Evolutionary conservation across 2,329 filamentous ascomycete genomes (phyloP).

Genomic region (Pyrenophora teres): DNA sequence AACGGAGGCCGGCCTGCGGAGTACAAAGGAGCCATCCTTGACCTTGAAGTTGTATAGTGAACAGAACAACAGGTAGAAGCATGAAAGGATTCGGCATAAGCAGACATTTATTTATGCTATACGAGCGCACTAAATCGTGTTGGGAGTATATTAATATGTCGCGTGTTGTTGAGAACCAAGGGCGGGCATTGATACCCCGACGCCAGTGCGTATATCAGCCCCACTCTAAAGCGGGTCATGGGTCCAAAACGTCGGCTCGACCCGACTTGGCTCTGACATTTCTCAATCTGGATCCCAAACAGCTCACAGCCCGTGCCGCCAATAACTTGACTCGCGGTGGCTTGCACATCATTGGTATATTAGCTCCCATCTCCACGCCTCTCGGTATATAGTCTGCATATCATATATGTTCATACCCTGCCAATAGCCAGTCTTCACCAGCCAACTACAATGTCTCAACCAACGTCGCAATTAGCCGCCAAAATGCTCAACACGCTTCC

Average conservation of each 20-base stretch:
- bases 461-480: slow-evolving; percentile 6
- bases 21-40: no score
- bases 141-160: not conserved
- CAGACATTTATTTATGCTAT: no score
- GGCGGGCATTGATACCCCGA: not conserved
- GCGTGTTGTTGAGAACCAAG: not conserved
- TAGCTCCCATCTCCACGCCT: slow-evolving; percentile 8
- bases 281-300: not conserved
- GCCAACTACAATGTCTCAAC: not conserved
- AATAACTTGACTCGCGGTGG: slow-evolving; percentile 1
- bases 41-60: no score
- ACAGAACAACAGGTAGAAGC: no score
- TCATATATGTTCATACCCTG: slow-evolving; percentile 9
- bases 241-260: slow-evolving; percentile 15
- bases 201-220: not conserved
- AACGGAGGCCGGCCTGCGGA: no score
- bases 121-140: not conserved
- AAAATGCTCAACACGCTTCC: slow-evolving; percentile 32
- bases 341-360: slow-evolving; percentile 5
- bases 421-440: slow-evolving; percentile 5
- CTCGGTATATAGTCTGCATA: slow-evolving; percentile 2
- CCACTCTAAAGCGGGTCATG: slow-evolving; percentile 7
- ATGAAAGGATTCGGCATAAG: no score
- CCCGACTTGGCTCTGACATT: slow-evolving; percentile 6
- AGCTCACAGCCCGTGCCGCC: not conserved